Conservation (phyloP, 768 basidiomycete species). For the Termitomyces sp. region DNA sequence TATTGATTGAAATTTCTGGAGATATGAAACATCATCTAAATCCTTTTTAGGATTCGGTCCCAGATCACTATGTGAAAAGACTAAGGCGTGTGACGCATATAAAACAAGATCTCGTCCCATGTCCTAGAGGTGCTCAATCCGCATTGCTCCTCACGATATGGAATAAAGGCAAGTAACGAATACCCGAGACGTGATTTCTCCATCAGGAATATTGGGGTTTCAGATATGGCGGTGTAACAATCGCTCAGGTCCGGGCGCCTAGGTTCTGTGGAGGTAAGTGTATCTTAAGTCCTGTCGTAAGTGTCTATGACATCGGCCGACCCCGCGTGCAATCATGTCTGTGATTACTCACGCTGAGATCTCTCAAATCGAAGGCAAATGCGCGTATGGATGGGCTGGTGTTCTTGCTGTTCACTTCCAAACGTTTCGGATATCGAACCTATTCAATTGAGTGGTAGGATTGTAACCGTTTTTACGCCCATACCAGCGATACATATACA, state of each 20-base stretch:
- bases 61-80: not conserved
- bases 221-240: not conserved
- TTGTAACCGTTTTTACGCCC: not conserved
- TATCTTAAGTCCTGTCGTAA: not conserved
- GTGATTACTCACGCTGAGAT: not conserved
- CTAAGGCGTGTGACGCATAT: not conserved
- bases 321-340: not conserved
- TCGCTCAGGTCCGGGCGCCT: not conserved
- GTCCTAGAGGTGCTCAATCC: no score
- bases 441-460: not conserved
- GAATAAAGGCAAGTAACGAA: no score
- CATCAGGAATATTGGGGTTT: not conserved
- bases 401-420: not conserved
- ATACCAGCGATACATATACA: not conserved
- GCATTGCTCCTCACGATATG: not conserved
- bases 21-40: not conserved
- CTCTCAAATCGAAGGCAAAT: no score
- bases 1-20: not conserved
- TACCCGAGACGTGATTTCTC: not conserved
- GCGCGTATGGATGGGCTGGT: no score
- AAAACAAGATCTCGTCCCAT: not conserved
- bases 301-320: not conserved
- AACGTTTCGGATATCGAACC: rapidly evolving
- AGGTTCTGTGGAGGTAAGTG: not conserved
- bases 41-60: not conserved